phyloP scores from a whole-genome alignment of 2,329 filamentous ascomycete genomes.

The Monosporascus sp. region DNA sequence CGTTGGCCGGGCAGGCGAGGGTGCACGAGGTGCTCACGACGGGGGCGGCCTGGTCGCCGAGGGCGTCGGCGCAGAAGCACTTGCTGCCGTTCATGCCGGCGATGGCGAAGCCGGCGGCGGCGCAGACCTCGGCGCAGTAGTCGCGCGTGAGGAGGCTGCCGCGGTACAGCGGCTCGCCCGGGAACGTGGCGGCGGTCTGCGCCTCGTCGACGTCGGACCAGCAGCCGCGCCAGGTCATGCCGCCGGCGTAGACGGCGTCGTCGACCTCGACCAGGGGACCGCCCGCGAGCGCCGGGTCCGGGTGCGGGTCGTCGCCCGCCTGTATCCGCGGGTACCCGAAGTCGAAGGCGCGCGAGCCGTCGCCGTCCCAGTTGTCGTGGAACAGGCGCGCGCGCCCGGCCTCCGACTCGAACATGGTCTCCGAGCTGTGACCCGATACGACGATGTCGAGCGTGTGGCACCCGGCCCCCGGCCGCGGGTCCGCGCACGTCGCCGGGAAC shows the following conservation, averaged over 20 bases:
- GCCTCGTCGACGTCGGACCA: constrained; percentile 4
- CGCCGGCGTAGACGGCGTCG: constrained; percentile 1
- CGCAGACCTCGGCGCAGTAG: constrained; percentile 2
- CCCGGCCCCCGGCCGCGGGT: not conserved
- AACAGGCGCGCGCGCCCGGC: constrained; percentile 8
- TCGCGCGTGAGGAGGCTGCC: constrained; percentile 1
- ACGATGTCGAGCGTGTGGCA: constrained; percentile 8
- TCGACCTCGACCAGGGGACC: constrained; percentile 2
- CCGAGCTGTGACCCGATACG: constrained; percentile 5
- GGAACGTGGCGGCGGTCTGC: constrained; percentile 1
- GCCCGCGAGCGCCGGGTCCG: constrained; percentile 2
- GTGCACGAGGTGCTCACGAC: constrained; percentile 5
- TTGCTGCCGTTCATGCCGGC: constrained; percentile 4
- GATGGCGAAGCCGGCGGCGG: constrained; percentile 1
- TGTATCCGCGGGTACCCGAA: constrained; percentile 5
- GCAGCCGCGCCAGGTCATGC: constrained; percentile 2
- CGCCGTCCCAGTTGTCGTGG: constrained; percentile 7
- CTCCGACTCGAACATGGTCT: constrained; percentile 4
- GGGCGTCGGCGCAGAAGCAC: constrained; percentile 3
- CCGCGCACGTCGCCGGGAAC: constrained; percentile 3
- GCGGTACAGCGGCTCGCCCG: not conserved
- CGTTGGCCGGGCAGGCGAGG: constrained; percentile 1
- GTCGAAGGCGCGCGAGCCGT: constrained; percentile 1
- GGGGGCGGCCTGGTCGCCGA: constrained; percentile 1
- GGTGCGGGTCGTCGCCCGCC: constrained; percentile 6